These are phyloP conservation scores for Boeremia lycopersici DNA, from an alignment of 2,329 filamentous ascomycete species.

Conservation along the genomic window DNA sequence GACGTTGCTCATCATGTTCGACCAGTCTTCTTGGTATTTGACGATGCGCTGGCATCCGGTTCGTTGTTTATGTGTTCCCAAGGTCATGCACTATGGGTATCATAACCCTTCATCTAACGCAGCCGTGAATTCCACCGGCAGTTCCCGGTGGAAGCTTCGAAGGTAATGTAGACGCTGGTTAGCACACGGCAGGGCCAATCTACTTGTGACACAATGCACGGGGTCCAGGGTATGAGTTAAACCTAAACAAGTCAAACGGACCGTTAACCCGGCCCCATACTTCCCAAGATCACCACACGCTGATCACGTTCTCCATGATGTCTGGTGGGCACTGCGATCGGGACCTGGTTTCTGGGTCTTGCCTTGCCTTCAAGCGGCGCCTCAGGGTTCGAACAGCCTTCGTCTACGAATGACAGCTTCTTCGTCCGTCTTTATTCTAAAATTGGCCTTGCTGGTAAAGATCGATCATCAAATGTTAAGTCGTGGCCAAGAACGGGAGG, in stretches of 20 bases:
- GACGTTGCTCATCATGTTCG: neutral
- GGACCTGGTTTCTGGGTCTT: neutral
- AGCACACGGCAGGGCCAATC: constrained; percentile 5
- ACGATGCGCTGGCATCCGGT: constrained; percentile 3
- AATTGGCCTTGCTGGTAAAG: constrained; percentile 5
- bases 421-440: neutral
- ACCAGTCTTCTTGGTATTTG: neutral
- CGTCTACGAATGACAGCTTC: neutral
- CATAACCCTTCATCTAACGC: constrained; percentile 11
- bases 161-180: constrained; percentile 4
- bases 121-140: neutral
- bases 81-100: neutral
- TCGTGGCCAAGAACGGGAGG: constrained; percentile 7
- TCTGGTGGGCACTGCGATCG: neutral
- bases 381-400: neutral
- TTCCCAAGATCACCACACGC: neutral
- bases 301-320: neutral
- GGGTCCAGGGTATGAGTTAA: constrained; percentile 9
- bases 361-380: neutral
- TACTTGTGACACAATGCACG: constrained; percentile 11
- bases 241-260: constrained; percentile 4
- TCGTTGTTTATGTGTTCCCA: neutral
- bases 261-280: constrained; percentile 5
- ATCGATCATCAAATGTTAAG: constrained; percentile 8
- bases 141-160: neutral